Evolutionary conservation across 2,329 filamentous ascomycete genomes (phyloP), one percentile per base, ranked within the genome.

Genomic region (Parascedosporium putredinis): DNA sequence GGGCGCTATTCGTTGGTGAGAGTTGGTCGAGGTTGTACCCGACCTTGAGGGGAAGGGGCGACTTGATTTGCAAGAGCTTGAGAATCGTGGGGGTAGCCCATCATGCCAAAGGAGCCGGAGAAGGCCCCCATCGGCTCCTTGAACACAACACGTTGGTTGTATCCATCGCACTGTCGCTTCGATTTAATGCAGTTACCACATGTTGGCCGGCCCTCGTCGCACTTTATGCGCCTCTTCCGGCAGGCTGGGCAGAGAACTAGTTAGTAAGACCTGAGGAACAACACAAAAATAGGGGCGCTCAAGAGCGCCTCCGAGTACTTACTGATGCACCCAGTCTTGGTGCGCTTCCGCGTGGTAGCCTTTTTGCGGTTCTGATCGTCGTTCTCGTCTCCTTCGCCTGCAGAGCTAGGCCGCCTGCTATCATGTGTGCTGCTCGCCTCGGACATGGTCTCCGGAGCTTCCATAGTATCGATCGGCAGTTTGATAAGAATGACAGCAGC

Each of bases 141-240:
- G 73, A 91, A 93, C 52, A 88, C 74, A 49, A 93, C 81, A 44
- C 84, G 79, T 63, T 88, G 84, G 57, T 81, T 88, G 64, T 93
- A 93, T 49, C 88, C 88, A 64, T 93, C 86, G 63, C 88, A 94
- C 56, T 81, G 74, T 12, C 88, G 78, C 65, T 90, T 91, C 16
- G 86, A 91, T 61, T 91, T 93, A 68, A 86, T 81, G 67, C 88
- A 94, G 61, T 94, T 94, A 60, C 76, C 81, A 67, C 88, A 93
- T 24, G 77, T 84, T 23, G 88, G 88, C 46, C 84, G 79, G 59
- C 88, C 87, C 64, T 97, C 93, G 54, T 93, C 93, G 65, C 93
- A 98, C 68, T 97, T 98, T 67, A 98, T 97, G 54, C 93, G 86
- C 49, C 93, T 84, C 67, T 87, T 91, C 55, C 93, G 85, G 68